Percentiles rank a stretch among this genome's conserved stretches.
Conservation (phyloP, 208 protist genomes). For the Trypanosoma cruzi region DNA sequence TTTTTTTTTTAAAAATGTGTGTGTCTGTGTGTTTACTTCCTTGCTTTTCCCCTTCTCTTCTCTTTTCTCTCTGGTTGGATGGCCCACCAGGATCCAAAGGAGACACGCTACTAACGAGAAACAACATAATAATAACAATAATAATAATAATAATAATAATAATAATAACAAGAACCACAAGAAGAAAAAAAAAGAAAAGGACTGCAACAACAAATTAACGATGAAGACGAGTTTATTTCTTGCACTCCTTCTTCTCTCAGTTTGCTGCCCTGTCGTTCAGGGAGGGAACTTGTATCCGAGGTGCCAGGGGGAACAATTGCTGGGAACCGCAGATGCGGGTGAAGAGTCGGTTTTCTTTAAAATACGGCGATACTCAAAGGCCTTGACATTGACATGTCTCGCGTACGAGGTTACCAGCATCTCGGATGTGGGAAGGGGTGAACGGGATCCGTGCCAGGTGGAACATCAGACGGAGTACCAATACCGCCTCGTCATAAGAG, state of each 20-base stretch:
- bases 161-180: slow-evolving; percentile 14
- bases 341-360: slow-evolving; percentile 24
- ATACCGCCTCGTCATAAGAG: slow-evolving; percentile 46
- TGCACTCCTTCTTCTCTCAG: slow-evolving; percentile 19
- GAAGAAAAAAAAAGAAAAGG: slow-evolving; percentile 31
- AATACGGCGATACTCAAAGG: slow-evolving; percentile 8
- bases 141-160: background rate
- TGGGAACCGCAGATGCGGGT: slow-evolving; percentile 22
- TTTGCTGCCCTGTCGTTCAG: slow-evolving; percentile 22
- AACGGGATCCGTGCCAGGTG: slow-evolving; percentile 53
- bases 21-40: too few relatives aligned
- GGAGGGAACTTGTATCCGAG: slow-evolving; percentile 47
- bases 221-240: slow-evolving; percentile 11
- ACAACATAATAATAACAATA: too few relatives aligned
- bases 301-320: slow-evolving; percentile 38
- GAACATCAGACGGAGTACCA: slow-evolving; percentile 68
- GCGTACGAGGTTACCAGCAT: slow-evolving; percentile 64
- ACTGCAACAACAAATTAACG: background rate
- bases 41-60: background rate
- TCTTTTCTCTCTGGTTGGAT: too few relatives aligned
- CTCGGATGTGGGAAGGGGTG: slow-evolving; percentile 22
- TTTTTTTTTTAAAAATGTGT: too few relatives aligned
- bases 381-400: slow-evolving; percentile 54
- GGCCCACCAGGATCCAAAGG: too few relatives aligned
- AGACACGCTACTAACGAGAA: too few relatives aligned